These are phyloP conservation scores for Penicillium sp. DNA, from an alignment of 2,329 filamentous ascomycete species.

Conservation along the genomic window DNA sequence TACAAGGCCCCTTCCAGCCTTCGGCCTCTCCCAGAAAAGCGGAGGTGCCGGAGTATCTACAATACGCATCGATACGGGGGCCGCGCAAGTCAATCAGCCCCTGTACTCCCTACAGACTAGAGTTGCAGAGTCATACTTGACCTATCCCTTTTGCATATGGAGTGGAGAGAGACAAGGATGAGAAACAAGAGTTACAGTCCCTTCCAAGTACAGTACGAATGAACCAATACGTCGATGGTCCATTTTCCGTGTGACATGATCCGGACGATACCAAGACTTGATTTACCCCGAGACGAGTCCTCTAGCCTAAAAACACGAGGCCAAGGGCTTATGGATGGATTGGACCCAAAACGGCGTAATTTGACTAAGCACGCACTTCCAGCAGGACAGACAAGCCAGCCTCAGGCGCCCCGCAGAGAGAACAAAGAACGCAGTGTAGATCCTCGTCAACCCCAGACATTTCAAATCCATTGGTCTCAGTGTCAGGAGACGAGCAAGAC, in stretches of 20 bases:
- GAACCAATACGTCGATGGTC: too few species aligned
- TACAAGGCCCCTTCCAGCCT: background rate
- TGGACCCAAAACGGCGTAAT: background rate
- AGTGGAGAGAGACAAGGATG: too few species aligned
- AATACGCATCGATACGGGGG: background rate
- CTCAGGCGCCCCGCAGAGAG: background rate
- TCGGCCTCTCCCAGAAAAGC: background rate
- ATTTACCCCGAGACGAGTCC: background rate
- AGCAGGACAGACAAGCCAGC: background rate
- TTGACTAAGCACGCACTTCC: background rate
- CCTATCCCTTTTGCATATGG: too few species aligned
- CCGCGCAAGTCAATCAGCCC: background rate
- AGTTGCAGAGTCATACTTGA: too few species aligned
- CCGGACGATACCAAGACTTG: background rate
- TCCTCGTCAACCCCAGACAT: background rate
- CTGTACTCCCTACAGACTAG: too few species aligned
- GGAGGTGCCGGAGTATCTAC: background rate
- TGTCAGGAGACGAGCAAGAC: background rate
- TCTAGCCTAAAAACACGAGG: background rate
- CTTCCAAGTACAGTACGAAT: too few species aligned
- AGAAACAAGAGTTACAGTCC: too few species aligned
- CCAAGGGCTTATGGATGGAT: background rate
- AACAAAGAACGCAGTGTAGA: background rate
- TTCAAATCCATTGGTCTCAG: constrained; percentile 6
- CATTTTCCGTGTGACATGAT: background rate